Evolutionary conservation across 1,139 yeast genomes (phyloP), one percentile per base, ranked within the genome.

Genomic region (Debaryomyces sp.): DNA sequence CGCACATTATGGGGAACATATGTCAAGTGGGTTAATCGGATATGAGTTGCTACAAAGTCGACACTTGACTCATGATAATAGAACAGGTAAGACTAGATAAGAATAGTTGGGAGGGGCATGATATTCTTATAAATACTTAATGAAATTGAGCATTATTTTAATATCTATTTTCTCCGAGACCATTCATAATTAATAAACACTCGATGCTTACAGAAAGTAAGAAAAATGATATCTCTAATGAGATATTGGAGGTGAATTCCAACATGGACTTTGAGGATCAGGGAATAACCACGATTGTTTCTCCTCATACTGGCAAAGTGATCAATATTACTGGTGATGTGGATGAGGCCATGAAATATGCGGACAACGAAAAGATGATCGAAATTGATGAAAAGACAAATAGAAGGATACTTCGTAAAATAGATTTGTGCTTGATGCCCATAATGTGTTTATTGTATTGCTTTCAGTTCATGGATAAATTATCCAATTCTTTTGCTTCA

Each of bases 391-490:
- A 50, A 7, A 49, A 23, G 17, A 54, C 53, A n/a, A 44, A 55
- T 12, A 48, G 43, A 17, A 50, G 50, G 33, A 35, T 61, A n/a
- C 62, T 47, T 22, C 44, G 79, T 49, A 85, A 84, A 57, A 80
- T 81, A 41, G 88, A 84, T 56, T 40, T 76, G 12, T 77, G 63
- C 53, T 58, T 85, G 51, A 65, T 81, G 54, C 84, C 88, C 0
- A 50, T 83, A 43, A 70, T 84, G 68, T 77, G 83, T 56, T 52
- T 80, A 13, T 60, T 82, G 23, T 81, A 81, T 63, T 73, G 81
- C 8, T 64, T 74, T 38, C 89, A 84, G 63, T 81, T 75, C 50
- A 80, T 84, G 82, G 90, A 85, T 60, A 85, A 85, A 58, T 64
- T 73, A 10, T 68, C 87, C 15, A 79, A 73, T 37, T 70, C 83